Evolutionary conservation across 2,329 filamentous ascomycete genomes (phyloP).

Genomic region (Cordyceps farinosa): DNA sequence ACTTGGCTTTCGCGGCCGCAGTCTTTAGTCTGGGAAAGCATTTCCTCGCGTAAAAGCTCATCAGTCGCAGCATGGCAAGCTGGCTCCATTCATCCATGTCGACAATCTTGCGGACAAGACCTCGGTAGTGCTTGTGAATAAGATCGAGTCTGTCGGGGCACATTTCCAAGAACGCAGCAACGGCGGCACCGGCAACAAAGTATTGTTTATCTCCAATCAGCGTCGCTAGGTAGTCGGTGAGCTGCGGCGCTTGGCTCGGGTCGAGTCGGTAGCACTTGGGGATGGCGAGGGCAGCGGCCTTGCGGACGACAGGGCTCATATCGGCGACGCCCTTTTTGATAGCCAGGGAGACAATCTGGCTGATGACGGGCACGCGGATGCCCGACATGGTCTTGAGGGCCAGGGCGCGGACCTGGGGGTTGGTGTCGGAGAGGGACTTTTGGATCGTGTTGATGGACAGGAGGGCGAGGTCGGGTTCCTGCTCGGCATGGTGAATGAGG

Average conservation of each 20-base stretch:
- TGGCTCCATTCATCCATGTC: slow-evolving; percentile 99
- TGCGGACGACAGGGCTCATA: slow-evolving; percentile 91
- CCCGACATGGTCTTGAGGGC: slow-evolving; percentile 96
- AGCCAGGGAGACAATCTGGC: slow-evolving; percentile 90
- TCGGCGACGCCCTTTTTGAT: slow-evolving; percentile 93
- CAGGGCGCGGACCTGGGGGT: slow-evolving; percentile 84
- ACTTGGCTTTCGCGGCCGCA: slow-evolving; percentile 42
- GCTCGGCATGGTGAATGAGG: slow-evolving; percentile 91
- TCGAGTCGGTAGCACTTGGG: slow-evolving; percentile 95
- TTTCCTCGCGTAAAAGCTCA: slow-evolving; percentile 79
- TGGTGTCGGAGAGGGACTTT: slow-evolving; percentile 90
- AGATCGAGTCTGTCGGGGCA: slow-evolving; percentile 85
- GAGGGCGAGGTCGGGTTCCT: slow-evolving; percentile 90
- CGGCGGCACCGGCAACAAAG: slow-evolving; percentile 91
- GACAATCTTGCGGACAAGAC: slow-evolving; percentile 81
- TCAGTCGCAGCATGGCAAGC: slow-evolving; percentile 73
- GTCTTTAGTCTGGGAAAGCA: slow-evolving; percentile 75
- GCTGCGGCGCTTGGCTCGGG: slow-evolving; percentile 75
- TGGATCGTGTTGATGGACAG: slow-evolving; percentile 99
- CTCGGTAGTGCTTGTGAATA: slow-evolving; percentile 84
- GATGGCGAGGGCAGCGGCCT: slow-evolving; percentile 87
- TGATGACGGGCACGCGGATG: slow-evolving; percentile 95
- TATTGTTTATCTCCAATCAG: slow-evolving; percentile 90
- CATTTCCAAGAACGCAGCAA: slow-evolving; percentile 82
- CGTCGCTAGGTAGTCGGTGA: slow-evolving; percentile 75